A percentile compares a stretch with the other conserved stretches of the same genome.
These are phyloP conservation scores for Rhizoctonia solani DNA, from an alignment of 1,284 basidiomycete genomes.

Conservation along the genomic window DNA sequence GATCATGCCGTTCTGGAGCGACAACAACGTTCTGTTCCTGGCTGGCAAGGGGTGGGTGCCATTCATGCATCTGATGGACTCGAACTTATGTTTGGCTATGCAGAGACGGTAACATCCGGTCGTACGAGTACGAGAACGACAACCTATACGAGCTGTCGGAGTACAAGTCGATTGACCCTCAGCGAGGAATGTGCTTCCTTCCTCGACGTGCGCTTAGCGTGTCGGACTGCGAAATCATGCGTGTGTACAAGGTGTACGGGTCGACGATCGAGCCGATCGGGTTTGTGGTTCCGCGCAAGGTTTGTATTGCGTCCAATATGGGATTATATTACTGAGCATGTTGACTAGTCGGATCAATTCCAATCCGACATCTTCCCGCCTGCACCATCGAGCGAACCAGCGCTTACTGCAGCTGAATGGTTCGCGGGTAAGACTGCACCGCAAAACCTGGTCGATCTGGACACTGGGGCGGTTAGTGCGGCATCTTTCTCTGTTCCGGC, in stretches of 20 bases:
- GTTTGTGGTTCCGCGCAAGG: constrained; percentile 92
- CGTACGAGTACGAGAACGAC: constrained; percentile 94
- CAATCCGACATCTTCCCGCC: constrained; percentile 95
- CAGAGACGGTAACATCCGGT: constrained; percentile 91
- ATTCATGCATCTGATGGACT: constrained; percentile 30
- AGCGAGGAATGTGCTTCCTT: constrained; percentile 95
- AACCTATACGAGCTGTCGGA: constrained; percentile 80
- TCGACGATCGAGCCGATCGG: constrained; percentile 83
- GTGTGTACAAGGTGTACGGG: constrained; percentile 88
- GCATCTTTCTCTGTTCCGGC: constrained; percentile 43
- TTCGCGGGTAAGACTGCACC: constrained; percentile 79
- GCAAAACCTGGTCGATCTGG: constrained; percentile 63
- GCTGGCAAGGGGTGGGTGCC: constrained; percentile 73
- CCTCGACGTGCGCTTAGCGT: constrained; percentile 88
- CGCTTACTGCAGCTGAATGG: constrained; percentile 82
- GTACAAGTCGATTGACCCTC: constrained; percentile 88
- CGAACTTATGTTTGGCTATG: constrained; percentile 38
- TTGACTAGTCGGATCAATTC: constrained; percentile 74
- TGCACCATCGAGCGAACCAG: constrained; percentile 79
- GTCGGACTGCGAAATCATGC: constrained; percentile 91
- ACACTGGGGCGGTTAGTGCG: constrained; percentile 45
- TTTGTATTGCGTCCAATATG: constrained; percentile 43
- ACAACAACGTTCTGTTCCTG: constrained; percentile 93
- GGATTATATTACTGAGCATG: background rate
- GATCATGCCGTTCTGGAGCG: constrained; percentile 96